These are phyloP conservation scores for Fusarium poae DNA, from an alignment of 2,329 filamentous ascomycete species.

Conservation along the genomic window DNA sequence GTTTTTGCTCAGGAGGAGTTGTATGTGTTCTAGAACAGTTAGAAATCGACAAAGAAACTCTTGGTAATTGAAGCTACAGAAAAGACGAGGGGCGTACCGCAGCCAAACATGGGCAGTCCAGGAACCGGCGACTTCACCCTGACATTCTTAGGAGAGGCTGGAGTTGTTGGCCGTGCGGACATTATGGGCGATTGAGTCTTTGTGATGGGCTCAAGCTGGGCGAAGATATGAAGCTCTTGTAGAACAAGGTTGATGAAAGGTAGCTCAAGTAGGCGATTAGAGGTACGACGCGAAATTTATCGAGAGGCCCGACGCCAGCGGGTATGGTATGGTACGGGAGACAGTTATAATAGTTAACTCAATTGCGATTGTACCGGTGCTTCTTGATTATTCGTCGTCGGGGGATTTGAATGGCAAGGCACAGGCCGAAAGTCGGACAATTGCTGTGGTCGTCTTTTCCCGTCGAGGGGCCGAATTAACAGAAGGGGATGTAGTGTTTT, in stretches of 20 bases:
- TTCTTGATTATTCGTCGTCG: constrained; percentile 15
- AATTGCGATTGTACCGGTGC: constrained; percentile 4
- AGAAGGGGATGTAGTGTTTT: background rate
- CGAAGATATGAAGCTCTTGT: background rate
- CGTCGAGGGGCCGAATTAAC: constrained; percentile 5
- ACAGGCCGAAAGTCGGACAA: constrained; percentile 39
- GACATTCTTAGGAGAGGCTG: constrained; percentile 67
- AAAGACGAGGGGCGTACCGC: constrained; percentile 63
- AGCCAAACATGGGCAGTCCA: constrained; percentile 72
- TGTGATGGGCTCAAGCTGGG: constrained; percentile 6
- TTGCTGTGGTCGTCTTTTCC: constrained; percentile 7
- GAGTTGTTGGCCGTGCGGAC: constrained; percentile 63
- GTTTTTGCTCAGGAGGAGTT: constrained; percentile 72
- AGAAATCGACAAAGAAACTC: constrained; percentile 41
- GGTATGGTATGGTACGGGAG: background rate
- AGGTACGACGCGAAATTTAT: constrained; percentile 1
- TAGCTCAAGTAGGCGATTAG: constrained; percentile 13
- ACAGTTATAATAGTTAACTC: background rate
- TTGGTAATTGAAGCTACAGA: constrained; percentile 8
- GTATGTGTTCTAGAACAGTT: constrained; percentile 74
- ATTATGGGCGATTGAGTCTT: constrained; percentile 50
- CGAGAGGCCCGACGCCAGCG: background rate
- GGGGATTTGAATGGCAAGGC: constrained; percentile 23
- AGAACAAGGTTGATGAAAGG: constrained; percentile 6
- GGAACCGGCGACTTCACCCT: constrained; percentile 71